A percentile compares a stretch with the other conserved stretches of the same genome.
Evolutionary conservation across 371 early-diverging fungal genomes (phyloP).

Genomic region (Smittium mucronatum): DNA sequence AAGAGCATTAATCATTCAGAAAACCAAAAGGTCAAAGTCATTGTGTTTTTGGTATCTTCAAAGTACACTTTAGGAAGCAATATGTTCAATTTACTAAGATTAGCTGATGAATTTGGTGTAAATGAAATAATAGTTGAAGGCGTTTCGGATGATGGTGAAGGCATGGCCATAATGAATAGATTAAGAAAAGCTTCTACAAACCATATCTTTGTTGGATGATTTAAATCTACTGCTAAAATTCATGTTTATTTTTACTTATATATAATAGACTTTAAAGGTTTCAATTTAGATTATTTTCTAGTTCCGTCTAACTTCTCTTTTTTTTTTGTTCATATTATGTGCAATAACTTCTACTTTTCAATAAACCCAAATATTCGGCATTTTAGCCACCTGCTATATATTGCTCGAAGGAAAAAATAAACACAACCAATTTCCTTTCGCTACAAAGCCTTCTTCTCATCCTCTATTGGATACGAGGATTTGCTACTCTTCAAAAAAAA

Average conservation of each 20-base stretch:
- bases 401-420: too few species aligned
- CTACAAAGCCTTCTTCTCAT: too few species aligned
- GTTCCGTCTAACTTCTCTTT: background rate
- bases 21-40: background rate
- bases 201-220: too few species aligned
- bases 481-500: too few species aligned
- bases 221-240: too few species aligned
- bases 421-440: too few species aligned
- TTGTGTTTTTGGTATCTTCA: background rate
- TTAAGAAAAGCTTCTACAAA: conserved; percentile 74
- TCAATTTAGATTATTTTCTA: background rate
- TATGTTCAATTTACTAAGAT: conserved; percentile 71
- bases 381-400: too few species aligned
- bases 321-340: background rate
- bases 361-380: too few species aligned
- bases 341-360: background rate
- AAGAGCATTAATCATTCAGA: background rate
- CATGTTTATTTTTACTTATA: background rate
- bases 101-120: conserved; percentile 60
- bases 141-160: conserved; percentile 63
- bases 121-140: conserved; percentile 82
- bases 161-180: conserved; percentile 97
- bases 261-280: background rate
- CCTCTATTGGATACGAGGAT: too few species aligned
- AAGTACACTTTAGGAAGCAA: conserved; percentile 51